Conservation (phyloP, 306 rosid genomes). For the Sindora glabra region DNA sequence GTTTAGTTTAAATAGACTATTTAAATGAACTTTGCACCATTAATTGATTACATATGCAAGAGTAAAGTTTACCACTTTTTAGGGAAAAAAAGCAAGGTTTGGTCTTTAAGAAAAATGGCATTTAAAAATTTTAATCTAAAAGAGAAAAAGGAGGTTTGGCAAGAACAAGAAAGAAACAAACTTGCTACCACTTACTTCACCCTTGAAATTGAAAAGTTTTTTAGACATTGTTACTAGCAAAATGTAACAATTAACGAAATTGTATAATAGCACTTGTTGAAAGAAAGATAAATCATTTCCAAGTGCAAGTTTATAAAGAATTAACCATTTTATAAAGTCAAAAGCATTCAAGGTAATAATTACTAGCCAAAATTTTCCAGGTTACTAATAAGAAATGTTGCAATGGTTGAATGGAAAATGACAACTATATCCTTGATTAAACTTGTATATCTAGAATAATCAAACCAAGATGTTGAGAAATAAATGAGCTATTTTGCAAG, state of each 20-base stretch:
- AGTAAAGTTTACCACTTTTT: background rate
- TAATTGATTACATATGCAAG: constrained; percentile 29
- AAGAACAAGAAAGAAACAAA: constrained; percentile 35
- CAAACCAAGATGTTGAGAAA: constrained; percentile 19
- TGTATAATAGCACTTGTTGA: too few species aligned
- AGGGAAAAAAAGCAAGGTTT: background rate
- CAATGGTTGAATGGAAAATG: constrained; percentile 47
- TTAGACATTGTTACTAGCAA: constrained; percentile 84
- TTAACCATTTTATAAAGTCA: constrained; percentile 1
- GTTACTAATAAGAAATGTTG: constrained; percentile 40
- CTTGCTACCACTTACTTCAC: constrained; percentile 89
- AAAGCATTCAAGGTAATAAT: constrained; percentile 13
- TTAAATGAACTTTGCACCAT: constrained; percentile 45
- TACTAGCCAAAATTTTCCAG: constrained; percentile 56
- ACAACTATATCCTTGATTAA: constrained; percentile 53
- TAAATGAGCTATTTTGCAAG: background rate
- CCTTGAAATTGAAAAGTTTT: constrained; percentile 71
- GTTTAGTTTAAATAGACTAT: constrained; percentile 49
- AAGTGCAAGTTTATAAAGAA: constrained; percentile 1
- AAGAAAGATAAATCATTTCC: too few species aligned
- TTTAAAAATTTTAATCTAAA: background rate
- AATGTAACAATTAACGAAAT: too few species aligned
- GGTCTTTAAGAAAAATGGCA: background rate
- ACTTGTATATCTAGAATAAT: constrained; percentile 48
- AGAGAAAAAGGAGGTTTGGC: too few species aligned